Evolutionary conservation across 345 rosid genomes (phyloP).

Genomic region (Cochlearia excelsa): DNA sequence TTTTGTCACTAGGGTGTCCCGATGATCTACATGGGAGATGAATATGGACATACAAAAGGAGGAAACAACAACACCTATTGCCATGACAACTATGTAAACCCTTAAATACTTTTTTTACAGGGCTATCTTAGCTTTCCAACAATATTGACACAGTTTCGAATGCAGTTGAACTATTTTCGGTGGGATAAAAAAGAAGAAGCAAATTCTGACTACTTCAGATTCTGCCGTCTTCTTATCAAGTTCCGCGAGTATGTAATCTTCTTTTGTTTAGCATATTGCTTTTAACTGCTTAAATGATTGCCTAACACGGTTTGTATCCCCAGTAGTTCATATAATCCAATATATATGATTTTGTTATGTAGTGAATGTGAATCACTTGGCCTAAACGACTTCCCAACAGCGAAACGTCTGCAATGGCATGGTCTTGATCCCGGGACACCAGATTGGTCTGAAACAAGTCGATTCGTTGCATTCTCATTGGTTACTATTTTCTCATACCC

Average conservation of each 20-base stretch:
- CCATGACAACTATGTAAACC: conserved; percentile 79
- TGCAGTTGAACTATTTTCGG: conserved; percentile 75
- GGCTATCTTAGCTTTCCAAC: conserved; percentile 14
- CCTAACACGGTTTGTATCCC: not conserved
- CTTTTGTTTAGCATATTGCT: not conserved
- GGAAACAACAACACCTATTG: conserved; percentile 97
- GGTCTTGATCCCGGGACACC: conserved; percentile 73
- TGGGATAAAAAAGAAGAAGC: conserved; percentile 95
- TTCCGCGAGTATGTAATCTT: conserved; percentile 62
- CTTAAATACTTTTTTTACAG: conserved; percentile 19
- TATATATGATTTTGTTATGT: conserved; percentile 25
- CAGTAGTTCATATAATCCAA: not conserved
- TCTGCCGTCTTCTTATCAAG: conserved; percentile 73
- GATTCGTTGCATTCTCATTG: conserved; percentile 91
- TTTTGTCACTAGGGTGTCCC: conserved; percentile 75
- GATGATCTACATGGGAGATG: conserved; percentile 97
- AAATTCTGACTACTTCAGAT: conserved; percentile 71
- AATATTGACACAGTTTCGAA: conserved; percentile 20
- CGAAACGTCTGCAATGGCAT: conserved; percentile 90
- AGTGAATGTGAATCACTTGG: conserved; percentile 94
- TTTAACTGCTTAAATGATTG: not conserved
- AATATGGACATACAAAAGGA: conserved; percentile 95
- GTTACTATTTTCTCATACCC: conserved; percentile 36
- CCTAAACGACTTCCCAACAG: conserved; percentile 79
- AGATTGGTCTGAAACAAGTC: conserved; percentile 85